These are phyloP conservation scores for Centrapalus pauciflorus DNA, from an alignment of 129 eudicot genomes.

Conservation along the genomic window DNA sequence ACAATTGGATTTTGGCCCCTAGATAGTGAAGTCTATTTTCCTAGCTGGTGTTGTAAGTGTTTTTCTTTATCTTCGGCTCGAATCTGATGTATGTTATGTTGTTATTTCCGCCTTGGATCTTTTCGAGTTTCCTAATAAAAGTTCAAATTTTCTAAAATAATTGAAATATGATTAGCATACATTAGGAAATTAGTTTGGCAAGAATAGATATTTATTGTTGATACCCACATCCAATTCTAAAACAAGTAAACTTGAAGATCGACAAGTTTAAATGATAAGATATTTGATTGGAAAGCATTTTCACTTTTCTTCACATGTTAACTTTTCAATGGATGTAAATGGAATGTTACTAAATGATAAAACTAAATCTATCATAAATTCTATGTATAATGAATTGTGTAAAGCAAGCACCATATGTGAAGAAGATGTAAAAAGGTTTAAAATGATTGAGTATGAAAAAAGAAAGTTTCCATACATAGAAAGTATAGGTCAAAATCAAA, in stretches of 20 bases:
- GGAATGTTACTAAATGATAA: constrained; percentile 7
- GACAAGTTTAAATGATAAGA: constrained; percentile 6
- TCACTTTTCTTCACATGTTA: constrained; percentile 17
- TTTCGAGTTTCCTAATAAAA: too few species aligned
- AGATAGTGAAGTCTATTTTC: too few species aligned
- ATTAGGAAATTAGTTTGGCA: neutral
- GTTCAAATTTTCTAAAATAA: too few species aligned
- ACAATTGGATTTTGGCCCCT: too few species aligned
- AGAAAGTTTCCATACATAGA: constrained; percentile 8
- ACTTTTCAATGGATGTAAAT: constrained; percentile 21
- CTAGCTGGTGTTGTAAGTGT: too few species aligned
- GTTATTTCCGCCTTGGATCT: too few species aligned
- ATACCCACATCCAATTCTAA: neutral
- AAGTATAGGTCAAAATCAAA: constrained; percentile 8
- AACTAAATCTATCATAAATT: constrained; percentile 2
- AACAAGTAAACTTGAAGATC: neutral
- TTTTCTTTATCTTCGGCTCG: too few species aligned
- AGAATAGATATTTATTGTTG: neutral
- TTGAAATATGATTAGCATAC: neutral
- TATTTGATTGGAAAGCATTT: constrained; percentile 10
- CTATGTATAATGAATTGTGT: neutral
- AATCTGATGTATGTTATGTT: too few species aligned
- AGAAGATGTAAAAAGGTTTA: constrained; percentile 11
- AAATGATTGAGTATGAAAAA: constrained; percentile 18
- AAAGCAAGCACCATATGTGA: constrained; percentile 7